These are phyloP conservation scores for Diaporthe destruens DNA, from an alignment of 2,329 filamentous ascomycete species.

Conservation along the genomic window DNA sequence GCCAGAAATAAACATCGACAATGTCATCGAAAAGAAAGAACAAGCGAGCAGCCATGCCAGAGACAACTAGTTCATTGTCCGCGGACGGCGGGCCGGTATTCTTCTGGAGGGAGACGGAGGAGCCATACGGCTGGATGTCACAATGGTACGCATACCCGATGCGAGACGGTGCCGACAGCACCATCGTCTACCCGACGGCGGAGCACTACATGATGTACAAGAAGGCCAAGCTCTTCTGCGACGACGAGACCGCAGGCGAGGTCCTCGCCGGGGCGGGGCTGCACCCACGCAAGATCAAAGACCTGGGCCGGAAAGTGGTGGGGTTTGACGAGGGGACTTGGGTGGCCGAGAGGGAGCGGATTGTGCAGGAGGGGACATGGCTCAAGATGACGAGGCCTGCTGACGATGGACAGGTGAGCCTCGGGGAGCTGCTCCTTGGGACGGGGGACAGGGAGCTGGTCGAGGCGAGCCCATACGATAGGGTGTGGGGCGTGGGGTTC, in stretches of 20 bases:
- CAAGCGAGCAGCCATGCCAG: slow-evolving; percentile 1
- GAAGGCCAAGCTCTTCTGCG: slow-evolving; percentile 64
- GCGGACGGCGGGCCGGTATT: slow-evolving; percentile 50
- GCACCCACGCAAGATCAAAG: slow-evolving; percentile 62
- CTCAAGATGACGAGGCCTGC: slow-evolving; percentile 67
- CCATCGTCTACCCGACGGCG: slow-evolving; percentile 60
- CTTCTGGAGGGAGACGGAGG: slow-evolving; percentile 63
- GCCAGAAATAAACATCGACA: background rate
- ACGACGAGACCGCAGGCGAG: slow-evolving; percentile 56
- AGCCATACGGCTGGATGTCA: slow-evolving; percentile 67
- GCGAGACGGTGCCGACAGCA: slow-evolving; percentile 51
- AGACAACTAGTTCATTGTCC: background rate
- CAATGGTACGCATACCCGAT: slow-evolving; percentile 72
- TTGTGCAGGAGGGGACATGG: slow-evolving; percentile 70
- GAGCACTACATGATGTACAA: slow-evolving; percentile 70
- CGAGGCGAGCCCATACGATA: slow-evolving; percentile 71
- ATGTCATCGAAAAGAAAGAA: background rate
- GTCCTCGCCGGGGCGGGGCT: slow-evolving; percentile 59
- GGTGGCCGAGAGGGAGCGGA: slow-evolving; percentile 61
- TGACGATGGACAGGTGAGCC: slow-evolving; percentile 51
- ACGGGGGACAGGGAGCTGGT: slow-evolving; percentile 73
- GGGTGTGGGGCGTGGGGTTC: slow-evolving; percentile 77
- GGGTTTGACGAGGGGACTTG: slow-evolving; percentile 66
- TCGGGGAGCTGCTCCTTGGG: slow-evolving; percentile 63
- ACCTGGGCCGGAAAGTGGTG: slow-evolving; percentile 66